phyloP scores from a whole-genome alignment of 139 green algal species.

The Coelastrella sp. region DNA sequence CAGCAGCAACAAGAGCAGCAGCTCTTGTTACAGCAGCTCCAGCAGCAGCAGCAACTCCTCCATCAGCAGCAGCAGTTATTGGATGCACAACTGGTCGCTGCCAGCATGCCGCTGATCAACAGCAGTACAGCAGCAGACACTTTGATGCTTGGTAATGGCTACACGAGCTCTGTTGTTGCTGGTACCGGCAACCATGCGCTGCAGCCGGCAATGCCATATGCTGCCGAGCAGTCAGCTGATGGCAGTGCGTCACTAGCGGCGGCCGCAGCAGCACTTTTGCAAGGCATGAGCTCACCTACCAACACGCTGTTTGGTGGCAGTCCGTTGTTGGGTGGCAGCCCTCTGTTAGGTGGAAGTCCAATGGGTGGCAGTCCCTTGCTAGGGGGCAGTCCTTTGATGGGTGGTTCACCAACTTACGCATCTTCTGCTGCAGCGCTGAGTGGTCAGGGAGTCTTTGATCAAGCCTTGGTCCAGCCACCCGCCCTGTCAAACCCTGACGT shows the following conservation, averaged over 20 bases:
- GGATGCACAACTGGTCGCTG: not conserved
- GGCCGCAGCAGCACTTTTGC: not conserved
- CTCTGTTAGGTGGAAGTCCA: not conserved
- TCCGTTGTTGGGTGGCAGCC: not conserved
- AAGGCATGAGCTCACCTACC: constrained; percentile 3
- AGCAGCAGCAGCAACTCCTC: constrained; percentile 1
- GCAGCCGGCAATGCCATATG: not conserved
- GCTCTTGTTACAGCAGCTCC: constrained; percentile 6
- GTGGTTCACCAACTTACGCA: constrained; percentile 17
- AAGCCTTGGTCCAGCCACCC: too few relatives aligned
- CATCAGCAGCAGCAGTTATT: constrained; percentile 21
- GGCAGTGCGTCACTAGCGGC: not conserved
- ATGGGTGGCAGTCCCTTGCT: not conserved
- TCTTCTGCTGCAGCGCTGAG: not conserved
- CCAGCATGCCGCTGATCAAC: not conserved
- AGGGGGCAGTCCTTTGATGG: constrained; percentile 12
- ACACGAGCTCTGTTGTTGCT: not conserved
- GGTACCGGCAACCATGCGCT: not conserved
- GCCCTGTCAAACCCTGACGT: too few relatives aligned
- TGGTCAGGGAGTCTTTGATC: too few relatives aligned
- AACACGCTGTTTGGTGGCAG: not conserved
- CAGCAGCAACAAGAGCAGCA: constrained; percentile 44
- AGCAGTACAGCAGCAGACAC: not conserved
- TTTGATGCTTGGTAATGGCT: not conserved
- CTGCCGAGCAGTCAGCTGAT: not conserved